Base-by-base conservation (phyloP, 2,329 filamentous ascomycete species). In the Botrytis fabae region DNA sequence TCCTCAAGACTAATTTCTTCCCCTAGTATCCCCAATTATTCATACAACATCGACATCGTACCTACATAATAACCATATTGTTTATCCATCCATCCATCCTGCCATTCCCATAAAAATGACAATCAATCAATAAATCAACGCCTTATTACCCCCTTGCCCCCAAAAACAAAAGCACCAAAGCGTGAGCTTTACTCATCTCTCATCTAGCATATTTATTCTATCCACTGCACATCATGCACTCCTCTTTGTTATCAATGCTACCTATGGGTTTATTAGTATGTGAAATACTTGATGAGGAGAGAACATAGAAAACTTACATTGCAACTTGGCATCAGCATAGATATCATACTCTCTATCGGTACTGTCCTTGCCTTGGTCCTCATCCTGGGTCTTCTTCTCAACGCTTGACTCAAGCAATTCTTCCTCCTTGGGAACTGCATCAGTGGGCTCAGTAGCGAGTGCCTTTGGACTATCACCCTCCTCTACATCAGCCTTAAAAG, bases 171-270 rank as follows among this genome's bases (percentile, higher is more conserved):
- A 70, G 44, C 28, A 70, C n/a, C 10, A 54, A 40, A 69, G 71
- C 64, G 42, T 72, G 54, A 69, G 64, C 64, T 69, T 8, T 40
- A 54, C 42, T 73, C n/a, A 35, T 70, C 65, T 69, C 62, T 35
- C 62, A 54, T 54, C 38, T 8, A 28, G 40, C 35, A 22, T 75
- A 74, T 78, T 63, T 61, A 70, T 18, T 75, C 75, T 80, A 98
- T 86, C 95, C 95, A 84, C 93, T 97, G 90, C 96, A 99, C 96
- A 99, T 98, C 77, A 97, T 82, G 82, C 96, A 99, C 65, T 92
- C 88, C 82, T 99, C 96, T 78, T 92, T 94, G 86, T 98, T 98
- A 82, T 98, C 95, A 83, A 99, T 98, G 85, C 95, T 98, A 87
- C 90, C 90, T 92, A 74, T 79, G 22, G 61, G 70, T 65, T 57